Base-by-base conservation (phyloP, 1,139 yeast species). In the Candida tropicalis region DNA sequence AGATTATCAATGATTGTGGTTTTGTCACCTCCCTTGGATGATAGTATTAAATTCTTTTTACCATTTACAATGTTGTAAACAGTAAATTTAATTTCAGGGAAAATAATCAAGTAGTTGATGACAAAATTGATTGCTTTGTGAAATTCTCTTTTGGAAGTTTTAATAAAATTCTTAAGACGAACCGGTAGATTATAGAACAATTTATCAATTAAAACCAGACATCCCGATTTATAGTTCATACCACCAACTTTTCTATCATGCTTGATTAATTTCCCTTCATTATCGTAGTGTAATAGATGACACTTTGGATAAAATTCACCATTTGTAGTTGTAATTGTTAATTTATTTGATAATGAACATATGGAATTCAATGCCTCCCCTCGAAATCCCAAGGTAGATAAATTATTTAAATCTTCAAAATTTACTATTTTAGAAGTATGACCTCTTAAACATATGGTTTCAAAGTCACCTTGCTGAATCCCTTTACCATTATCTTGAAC, bases 351-450 rank as follows among this genome's bases (percentile, higher is more conserved):
- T 48, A 87, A 65, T 1, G 82, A 72, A 56, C 91, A 84, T 12
- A 88, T 58, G 0, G 95, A 84, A 53, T 87, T 81, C 54, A 88
- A 66, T 0, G 96, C 96, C 60, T 88, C 96, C 18, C 96, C 96
- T 59, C 96, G 73, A 55, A 88, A 88, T 0, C 96, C 96, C 33
- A 84, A 66, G 0, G 93, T 83, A 3, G 56, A 53, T 5, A 85
- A 77, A 3, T 58, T 55, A 6, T 67, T 66, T 23, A 87, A 64
- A 52, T 83, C 89, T 17, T 79, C 80, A 57, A 84, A 85, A 1
- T 60, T 55, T 0, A 59, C 47, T 9, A 93, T 64, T 59, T 93
- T 93, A 0, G 98, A 91, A 0, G 99, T 93, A 54, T 83, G 78
- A 56, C 88, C 87, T 51, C 86, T 84, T 45, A 75, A 55, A 28